These are phyloP conservation scores for Dissophora globulifera DNA, from an alignment of 192 early-diverging fungal genomes.

Conservation along the genomic window DNA sequence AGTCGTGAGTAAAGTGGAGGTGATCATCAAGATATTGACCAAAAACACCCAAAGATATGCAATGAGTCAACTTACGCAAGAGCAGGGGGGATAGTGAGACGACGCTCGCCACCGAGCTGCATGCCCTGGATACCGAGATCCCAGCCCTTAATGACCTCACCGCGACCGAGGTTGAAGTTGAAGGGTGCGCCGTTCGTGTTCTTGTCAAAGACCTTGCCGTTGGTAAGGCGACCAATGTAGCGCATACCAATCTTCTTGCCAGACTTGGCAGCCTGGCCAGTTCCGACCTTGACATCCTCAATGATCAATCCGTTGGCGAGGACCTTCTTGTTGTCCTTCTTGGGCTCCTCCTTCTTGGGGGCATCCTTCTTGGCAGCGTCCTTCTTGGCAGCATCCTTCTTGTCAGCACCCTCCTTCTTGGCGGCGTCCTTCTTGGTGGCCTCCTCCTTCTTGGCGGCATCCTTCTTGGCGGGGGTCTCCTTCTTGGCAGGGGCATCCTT, in stretches of 20 bases:
- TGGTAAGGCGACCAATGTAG: conserved; percentile 93
- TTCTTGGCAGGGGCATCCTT: conserved; percentile 50
- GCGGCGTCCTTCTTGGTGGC: conserved; percentile 50
- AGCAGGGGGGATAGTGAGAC: conserved; percentile 88
- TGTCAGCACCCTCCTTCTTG: conserved; percentile 55
- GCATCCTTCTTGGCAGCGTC: conserved; percentile 58
- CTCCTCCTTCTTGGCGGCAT: conserved; percentile 33
- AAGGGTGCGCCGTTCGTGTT: conserved; percentile 93
- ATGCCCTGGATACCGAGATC: conserved; percentile 91
- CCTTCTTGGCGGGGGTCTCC: conserved; percentile 53
- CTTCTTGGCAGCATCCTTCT: conserved; percentile 60
- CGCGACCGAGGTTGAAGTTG: conserved; percentile 85
- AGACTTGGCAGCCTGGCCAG: conserved; percentile 58
- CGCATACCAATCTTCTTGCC: conserved; percentile 76
- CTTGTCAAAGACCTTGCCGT: conserved; percentile 97
- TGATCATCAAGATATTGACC: no score
- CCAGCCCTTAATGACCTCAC: conserved; percentile 98
- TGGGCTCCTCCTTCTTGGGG: conserved; percentile 59
- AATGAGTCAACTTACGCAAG: no score
- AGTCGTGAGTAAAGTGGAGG: no score
- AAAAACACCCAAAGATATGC: no score
- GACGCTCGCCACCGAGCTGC: conserved; percentile 91
- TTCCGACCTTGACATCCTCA: conserved; percentile 76
- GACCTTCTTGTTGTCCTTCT: conserved; percentile 65
- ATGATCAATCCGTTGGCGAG: conserved; percentile 81